phyloP scores from a whole-genome alignment of 1,284 basidiomycete species.

The Filobasidium uniguttulatum region DNA sequence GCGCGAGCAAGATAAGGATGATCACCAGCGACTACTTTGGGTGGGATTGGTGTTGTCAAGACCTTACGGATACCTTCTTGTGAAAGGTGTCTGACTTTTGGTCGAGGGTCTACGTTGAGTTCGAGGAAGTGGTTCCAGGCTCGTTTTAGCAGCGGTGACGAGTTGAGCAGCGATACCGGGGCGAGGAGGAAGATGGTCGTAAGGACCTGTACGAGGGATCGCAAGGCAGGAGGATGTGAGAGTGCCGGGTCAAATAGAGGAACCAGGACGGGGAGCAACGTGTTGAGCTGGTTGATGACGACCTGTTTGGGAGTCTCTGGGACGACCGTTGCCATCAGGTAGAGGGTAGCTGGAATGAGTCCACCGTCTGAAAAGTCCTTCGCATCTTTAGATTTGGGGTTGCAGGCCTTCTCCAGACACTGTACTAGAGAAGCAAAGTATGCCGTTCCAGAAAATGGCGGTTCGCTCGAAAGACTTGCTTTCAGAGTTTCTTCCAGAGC shows the following conservation, averaged over 20 bases:
- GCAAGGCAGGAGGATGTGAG: conserved; percentile 32
- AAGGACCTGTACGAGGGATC: conserved; percentile 41
- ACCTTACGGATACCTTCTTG: conserved; percentile 71
- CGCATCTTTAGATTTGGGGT: conserved; percentile 10
- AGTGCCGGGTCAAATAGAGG: conserved; percentile 48
- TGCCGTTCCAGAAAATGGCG: conserved; percentile 62
- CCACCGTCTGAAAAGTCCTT: conserved; percentile 48
- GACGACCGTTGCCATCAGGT: conserved; percentile 65
- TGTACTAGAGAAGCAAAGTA: conserved; percentile 72
- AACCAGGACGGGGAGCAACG: conserved; percentile 51
- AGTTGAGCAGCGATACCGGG: conserved; percentile 54
- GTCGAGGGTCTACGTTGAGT: conserved; percentile 70
- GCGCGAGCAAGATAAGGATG: conserved; percentile 70
- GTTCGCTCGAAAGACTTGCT: conserved; percentile 25
- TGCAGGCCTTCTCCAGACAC: conserved; percentile 33
- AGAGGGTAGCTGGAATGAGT: conserved; percentile 70
- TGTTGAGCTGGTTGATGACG: conserved; percentile 30
- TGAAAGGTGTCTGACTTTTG: conserved; percentile 86
- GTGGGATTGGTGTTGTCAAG: conserved; percentile 58
- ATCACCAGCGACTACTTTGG: conserved; percentile 43
- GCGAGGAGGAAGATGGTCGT: conserved; percentile 64
- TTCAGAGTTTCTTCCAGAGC: conserved; percentile 77
- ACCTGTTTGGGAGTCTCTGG: conserved; percentile 50
- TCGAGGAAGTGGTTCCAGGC: conserved; percentile 61
- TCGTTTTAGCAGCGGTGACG: conserved; percentile 52